Base-by-base conservation (phyloP, 345 rosid species). In the Microcos paniculata region DNA sequence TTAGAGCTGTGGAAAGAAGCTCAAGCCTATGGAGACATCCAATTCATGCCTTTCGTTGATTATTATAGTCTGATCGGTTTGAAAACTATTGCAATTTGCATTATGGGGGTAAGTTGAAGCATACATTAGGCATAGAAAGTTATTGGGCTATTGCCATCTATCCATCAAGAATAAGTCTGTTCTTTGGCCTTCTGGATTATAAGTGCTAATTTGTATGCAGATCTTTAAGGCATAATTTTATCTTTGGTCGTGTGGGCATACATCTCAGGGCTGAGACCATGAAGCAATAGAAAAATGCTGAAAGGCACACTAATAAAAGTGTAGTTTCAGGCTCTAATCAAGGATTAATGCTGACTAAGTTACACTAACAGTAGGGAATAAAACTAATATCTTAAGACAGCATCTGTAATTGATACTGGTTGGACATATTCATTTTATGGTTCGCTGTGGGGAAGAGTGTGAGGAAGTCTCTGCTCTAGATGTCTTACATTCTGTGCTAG, bases 1-100 rank as follows among this genome's bases (percentile, higher is more conserved):
- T 76, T 86, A 71, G 97, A 92, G 85, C 85, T 92, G 72, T 91
- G 97, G 98, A 94, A 80, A 83, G 97, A 94, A 90, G 94, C 94
- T 55, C 88, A 85, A 71, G 89, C 90, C 43, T 94, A 92, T 43
- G 90, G 89, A 52, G 98, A 94, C 73, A 81, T 94, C 80, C 98
- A 94, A 64, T 78, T 94, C 64, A 92, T 94, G 97, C 97, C 97
- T 43, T 94, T 92, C 80, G 97, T 91, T 63, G 97, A 94, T 73
- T 90, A 94, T 71, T 94, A 94, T 76, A 86, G 92, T 84, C 80
- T 94, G 57, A 94, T 94, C 70, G 90, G 88, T 83, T 79, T 90
- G 79, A 92, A 92, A 90, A 91, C 97, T 4, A 73, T 92, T 73
- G 95, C 95, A 31, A 85, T 90, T 71, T 94, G 97, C 85, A 85